Base-by-base conservation (phyloP, 73 alveolate species). In the Breviolum minutum region DNA sequence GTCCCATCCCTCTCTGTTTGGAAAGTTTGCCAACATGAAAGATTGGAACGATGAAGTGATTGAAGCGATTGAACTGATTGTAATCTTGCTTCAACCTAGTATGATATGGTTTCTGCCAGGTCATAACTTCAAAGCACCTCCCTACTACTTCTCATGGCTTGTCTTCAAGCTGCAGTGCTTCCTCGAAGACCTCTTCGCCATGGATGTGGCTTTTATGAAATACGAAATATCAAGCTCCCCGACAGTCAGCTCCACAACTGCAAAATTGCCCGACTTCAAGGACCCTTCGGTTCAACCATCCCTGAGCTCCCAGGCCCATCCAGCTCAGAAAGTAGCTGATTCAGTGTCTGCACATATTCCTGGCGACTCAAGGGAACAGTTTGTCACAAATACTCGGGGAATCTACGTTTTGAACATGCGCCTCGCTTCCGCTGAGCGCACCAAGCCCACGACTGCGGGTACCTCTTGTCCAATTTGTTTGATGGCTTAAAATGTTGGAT, bases 291-390 rank as follows among this genome's bases (percentile, higher is more conserved):
- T 20, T 71, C 81, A 20, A 30, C 19, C 12, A 71, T 71, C 62
- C 62, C 85, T 76, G 85, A 76, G 85, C 29, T 27, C 22, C 60
- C 60, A 10, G 83, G 66, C 97, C 97, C 97, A 27, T 92, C 97
- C 80, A 92, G 89, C 71, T 92, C 97, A 26, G 97, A 69, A 26
- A 92, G 89, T 26, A 92, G 54, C 71, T 92, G 97, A 79, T 92
- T 92, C 97, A 92, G 89, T 8, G 97, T 92, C 80, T 92, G 97
- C 97, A 92, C 97, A 60, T 92, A 92, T 79, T 92, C 97, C 89
- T 88, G 84, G 32, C 66, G 3, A 11, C 60, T 13, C 12, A 77
- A 62, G 54, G 5, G 54, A 40, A 73, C 83, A 1, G 83, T 10
- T 22, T 2, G 77, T 68, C 16, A 73, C 83, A 10, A 24, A 27